Evolutionary conservation across 2,329 filamentous ascomycete genomes (phyloP).

Genomic region (Colletotrichum trifolii): DNA sequence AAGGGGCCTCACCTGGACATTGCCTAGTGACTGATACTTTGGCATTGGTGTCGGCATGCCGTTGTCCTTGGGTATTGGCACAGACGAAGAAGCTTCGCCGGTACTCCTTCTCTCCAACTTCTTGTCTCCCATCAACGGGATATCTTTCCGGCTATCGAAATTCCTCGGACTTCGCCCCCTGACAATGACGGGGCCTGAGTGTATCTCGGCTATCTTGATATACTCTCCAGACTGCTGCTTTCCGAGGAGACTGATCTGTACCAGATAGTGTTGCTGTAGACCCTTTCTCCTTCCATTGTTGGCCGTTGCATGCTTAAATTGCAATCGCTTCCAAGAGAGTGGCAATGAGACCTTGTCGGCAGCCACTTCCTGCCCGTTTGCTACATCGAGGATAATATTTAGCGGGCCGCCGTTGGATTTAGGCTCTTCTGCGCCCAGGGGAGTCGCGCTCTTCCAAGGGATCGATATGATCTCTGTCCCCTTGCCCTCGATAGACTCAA

Average conservation of each 20-base stretch:
- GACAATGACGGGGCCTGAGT: conserved; percentile 94
- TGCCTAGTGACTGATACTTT: conserved; percentile 47
- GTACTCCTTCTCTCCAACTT: conserved; percentile 58
- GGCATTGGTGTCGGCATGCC: conserved; percentile 14
- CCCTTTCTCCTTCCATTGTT: conserved; percentile 96
- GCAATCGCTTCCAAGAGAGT: conserved; percentile 91
- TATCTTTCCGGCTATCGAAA: conserved; percentile 90
- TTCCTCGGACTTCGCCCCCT: conserved; percentile 92
- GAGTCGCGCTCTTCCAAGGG: conserved; percentile 86
- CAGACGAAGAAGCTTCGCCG: conserved; percentile 39
- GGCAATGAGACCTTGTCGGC: conserved; percentile 82
- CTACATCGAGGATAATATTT: conserved; percentile 65
- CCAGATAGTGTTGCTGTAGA: conserved; percentile 92
- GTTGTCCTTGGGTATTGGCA: conserved; percentile 39
- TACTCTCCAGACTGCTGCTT: conserved; percentile 76
- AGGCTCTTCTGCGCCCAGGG: conserved; percentile 60
- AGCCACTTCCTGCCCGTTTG: conserved; percentile 76
- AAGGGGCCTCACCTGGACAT: conserved; percentile 46
- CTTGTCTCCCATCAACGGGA: conserved; percentile 73
- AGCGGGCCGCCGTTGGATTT: conserved; percentile 63
- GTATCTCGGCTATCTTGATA: conserved; percentile 82
- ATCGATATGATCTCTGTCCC: conserved; percentile 94
- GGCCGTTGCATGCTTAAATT: conserved; percentile 95
- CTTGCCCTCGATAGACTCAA: conserved; percentile 93
- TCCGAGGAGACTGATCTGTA: conserved; percentile 85